Base-by-base conservation (phyloP, 2,329 filamentous ascomycete species). In the Phaeophleospora eucalypticola region DNA sequence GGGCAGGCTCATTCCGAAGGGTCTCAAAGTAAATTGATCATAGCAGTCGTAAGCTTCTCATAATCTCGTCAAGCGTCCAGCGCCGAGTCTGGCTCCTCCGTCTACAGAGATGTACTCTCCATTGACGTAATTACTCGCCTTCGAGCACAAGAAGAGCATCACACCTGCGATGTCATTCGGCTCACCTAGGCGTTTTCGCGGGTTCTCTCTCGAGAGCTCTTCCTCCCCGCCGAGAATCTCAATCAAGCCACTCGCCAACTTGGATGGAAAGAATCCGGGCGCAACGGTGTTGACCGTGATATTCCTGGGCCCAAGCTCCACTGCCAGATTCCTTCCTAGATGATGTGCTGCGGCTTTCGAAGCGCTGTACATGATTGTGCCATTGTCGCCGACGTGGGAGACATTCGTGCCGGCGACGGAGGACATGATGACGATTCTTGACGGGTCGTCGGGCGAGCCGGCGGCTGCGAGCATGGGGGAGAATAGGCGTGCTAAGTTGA, bases 261-360 rank as follows among this genome's bases (percentile, higher is more conserved):
- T 84, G 4, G 75, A 79, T 2, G 81, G 80, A 63, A 83, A 86
- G 63, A 85, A 83, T 0, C 82, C 82, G 0, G 83, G 83, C 0
- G 81, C 80, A 36, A 86, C 78, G 37, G 79, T 76, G 57, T 86
- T 87, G 49, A 89, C 86, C 6, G 89, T 80, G 59, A 96, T 85
- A 63, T 85, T 79, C 10, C 87, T 72, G 0, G 88, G 88, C 0
- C 84, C 89, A 16, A 96, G 76, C 64, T 90, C 87, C 14, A 93
- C 74, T 2, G 87, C 88, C 27, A 95, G 71, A 64, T 93, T 94
- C 63, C 87, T 83, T 4, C 84, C 81, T 10, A 96, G 74, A 65
- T 95, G 88, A 46, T 94, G 79, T 2, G 83, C 88, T 1, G 89
- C 90, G 0, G 90, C 90, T 76, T 96, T 95, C 61, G 82, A 87